Percentiles rank a stretch among this genome's conserved stretches.
These are phyloP conservation scores for Fusarium albosuccineum DNA, from an alignment of 2,329 filamentous ascomycete genomes.

Conservation along the genomic window DNA sequence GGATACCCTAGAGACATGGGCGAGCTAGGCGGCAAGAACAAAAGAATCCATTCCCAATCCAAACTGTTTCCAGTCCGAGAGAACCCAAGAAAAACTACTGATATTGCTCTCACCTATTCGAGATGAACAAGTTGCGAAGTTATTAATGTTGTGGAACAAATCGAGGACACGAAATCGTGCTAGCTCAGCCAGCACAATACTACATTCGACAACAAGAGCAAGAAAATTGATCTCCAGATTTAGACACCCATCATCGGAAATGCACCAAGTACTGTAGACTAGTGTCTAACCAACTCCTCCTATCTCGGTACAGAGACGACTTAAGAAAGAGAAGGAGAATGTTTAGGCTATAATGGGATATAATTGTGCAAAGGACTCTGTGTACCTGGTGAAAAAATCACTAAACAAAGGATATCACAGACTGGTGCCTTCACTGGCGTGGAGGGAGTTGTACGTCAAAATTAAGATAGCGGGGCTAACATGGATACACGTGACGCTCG, in stretches of 20 bases:
- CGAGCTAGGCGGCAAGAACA: background rate
- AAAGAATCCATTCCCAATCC: background rate
- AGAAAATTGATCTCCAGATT: background rate
- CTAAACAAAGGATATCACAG: no score
- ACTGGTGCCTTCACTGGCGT: background rate
- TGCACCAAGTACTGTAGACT: background rate
- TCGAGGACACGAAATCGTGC: background rate
- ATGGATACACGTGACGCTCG: slow-evolving; percentile 20
- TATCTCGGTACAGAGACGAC: slow-evolving; percentile 8
- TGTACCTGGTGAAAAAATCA: no score
- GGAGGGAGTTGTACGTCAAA: background rate
- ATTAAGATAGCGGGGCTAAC: slow-evolving; percentile 17
- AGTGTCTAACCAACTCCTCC: background rate
- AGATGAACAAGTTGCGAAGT: no score
- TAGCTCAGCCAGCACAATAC: background rate
- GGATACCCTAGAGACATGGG: background rate
- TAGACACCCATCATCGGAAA: background rate
- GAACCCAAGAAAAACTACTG: background rate
- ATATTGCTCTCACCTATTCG: background rate
- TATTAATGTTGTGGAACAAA: background rate
- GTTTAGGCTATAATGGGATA: no score
- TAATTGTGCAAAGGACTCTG: no score
- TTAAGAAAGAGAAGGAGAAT: background rate
- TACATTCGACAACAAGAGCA: background rate
- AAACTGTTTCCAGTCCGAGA: background rate